Evolutionary conservation across 495 filamentous ascomycete genomes (phyloP), one percentile per base, ranked within the genome.

Genomic region (Neurospora sublineolata): DNA sequence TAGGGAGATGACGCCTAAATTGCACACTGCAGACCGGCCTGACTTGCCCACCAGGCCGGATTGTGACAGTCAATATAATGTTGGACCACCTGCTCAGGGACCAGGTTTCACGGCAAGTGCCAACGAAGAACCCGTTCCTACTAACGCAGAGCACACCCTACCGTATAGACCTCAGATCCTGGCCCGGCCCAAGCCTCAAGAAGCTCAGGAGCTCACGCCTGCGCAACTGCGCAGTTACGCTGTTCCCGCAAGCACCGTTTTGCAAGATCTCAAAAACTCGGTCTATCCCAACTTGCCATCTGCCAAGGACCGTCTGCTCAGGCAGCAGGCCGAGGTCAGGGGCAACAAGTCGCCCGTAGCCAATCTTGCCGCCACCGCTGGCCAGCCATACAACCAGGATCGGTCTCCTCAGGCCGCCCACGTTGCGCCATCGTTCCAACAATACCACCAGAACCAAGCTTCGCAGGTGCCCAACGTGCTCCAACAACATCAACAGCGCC

Each of bases 151-250:
- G 33, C 58, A 77, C 16, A 84, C 80, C 39, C 75, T 84, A 16
- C 82, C 83, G 1, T 84, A 78, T 69, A 74, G 83, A 8, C 77
- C 83, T 12, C 76, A 78, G 69, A 84, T 85, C 42, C 68, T 85
- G 38, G 78, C 78, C 67, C 82, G 83, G 4, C 77, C 77, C 8
- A 81, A 79, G 41, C 75, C 77, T 33, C 42, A 46, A 30, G 78
- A 77, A 20, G 58, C 40, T 7, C 73, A 76, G 20, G n/a, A 68
- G 20, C 36, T 68, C 18, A 11, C 70, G 12, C 64, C 69, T 23
- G 60, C 69, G 14, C 76, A 77, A 42, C 58, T 77, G 58, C 72
- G 74, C 70, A 76, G 37, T 71, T 40, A 69, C 68, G 72, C 60
- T 40, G 44, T 68, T 70, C 67, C 71, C 67, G 27, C 33, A 20